Base-by-base conservation (phyloP, 75 land plant genomes). In the Chamaecyparis obtusa region DNA sequence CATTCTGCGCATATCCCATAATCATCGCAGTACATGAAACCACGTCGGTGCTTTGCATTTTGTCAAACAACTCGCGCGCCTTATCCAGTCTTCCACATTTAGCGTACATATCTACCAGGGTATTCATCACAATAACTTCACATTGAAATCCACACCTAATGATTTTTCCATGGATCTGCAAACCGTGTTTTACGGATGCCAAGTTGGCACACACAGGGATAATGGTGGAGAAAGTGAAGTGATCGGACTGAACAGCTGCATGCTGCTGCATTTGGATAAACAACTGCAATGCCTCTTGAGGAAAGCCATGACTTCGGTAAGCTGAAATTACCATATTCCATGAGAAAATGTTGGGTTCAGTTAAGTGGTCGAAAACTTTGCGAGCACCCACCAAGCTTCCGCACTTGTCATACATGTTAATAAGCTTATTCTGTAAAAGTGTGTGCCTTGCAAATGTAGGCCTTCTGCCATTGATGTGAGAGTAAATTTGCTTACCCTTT, bases 41-140 rank as follows among this genome's bases (percentile, higher is more conserved):
- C 43, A 84, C 43, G 39, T 48, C 87, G 37, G 33, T 16, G 3
- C 32, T 16, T 36, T 19, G 35, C 87, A 84, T 87, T 79, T 54
- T 64, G 44, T 89, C 84, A 71, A 90, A 90, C 27, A 89, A 17
- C 3, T 49, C 46, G 24, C 87, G 82, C n/a, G 91, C 91, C 32
- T 86, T 71, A 16, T 30, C n/a, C 36, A 86, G 9, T 16, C 44
- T 48, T 33, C 88, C 88, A 54, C 87, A 89, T 71, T 89, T 90
- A n/a, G 55, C 91, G 86, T 89, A 90, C 91, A 90, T 80, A 56
- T 75, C 87, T 41, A 79, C 46, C 80, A 81, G 85, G 64, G 85
- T 54, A 36, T 33, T 84, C 48, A 46, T 48, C 41, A 84, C 85
- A 84, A 84, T 14, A 54, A 30, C n/a, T 5, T 84, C 24, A 13